Base-by-base conservation (phyloP, 2,329 filamentous ascomycete species). In the Rugonectria rugulosa region DNA sequence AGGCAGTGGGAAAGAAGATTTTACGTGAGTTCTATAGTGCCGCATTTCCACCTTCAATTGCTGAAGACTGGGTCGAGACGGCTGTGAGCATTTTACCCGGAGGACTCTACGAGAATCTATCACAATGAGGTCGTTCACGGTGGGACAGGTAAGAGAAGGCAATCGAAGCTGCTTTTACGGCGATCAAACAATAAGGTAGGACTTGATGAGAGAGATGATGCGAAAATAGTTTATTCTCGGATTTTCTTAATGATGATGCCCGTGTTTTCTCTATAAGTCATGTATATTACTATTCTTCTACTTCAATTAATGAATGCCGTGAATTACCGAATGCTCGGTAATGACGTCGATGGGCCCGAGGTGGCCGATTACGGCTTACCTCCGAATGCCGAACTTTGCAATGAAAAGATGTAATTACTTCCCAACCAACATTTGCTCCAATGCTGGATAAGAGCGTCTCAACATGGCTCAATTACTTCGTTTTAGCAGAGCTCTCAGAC, bases 41-140 rank as follows among this genome's bases (percentile, higher is more conserved):
- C 3, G 19, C 70, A 1, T 66, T 72, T 27, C 65, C 68, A 7
- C 55, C 62, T 0, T 37, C 58, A n/a, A 57, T 66, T 2, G 63
- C 68, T 2, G 42, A 56, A 3, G 57, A 65, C 3, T 72, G 67
- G 63, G 68, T 70, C 12, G 71, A 73, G 37, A 72, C 72, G 71
- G 41, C 66, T 0, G 53, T n/a, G 40, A 61, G 65, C 19, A 66
- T 73, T 29, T 56, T 72, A 8, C 68, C 67, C 0, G 70, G 67
- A 0, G 70, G 70, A 0, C 44, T 64, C 7, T 56, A 61, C n/a
- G 52, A 61, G 15, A 60, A 66, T 27, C 42, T 47, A 10, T 36
- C 51, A 59, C 1, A 32, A 61, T 9, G 53, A 63, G 2, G 46
- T 71, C 40, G 55, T 71, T 14, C 21, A 49, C 11, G 68, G 70